Conservation (phyloP, 148 eudicot species). For the Spergularia marina region DNA sequence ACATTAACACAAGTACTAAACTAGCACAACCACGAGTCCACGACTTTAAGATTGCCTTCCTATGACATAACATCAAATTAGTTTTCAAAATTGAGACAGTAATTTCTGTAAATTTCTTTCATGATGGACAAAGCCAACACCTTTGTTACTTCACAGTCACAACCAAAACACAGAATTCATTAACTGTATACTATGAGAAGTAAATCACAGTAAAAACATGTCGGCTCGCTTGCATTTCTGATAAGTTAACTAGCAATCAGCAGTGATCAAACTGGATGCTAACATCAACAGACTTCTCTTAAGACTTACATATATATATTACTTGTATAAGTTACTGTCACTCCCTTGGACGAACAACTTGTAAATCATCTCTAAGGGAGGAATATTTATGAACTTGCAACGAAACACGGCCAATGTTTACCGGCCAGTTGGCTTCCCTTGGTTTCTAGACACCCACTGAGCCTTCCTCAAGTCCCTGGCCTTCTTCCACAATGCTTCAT, state of each 20-base stretch:
- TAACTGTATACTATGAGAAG: not conserved
- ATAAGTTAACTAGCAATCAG: not conserved
- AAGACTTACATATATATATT: not conserved
- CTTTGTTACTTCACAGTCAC: no score
- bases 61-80: no score
- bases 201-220: not conserved
- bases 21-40: no score
- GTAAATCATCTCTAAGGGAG: slow-evolving; percentile 42
- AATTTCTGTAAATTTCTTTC: no score
- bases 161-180: not conserved
- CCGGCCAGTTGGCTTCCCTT: slow-evolving; percentile 31
- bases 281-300: not conserved
- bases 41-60: no score
- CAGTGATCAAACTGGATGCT: not conserved
- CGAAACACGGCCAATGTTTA: not conserved
- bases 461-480: slow-evolving; percentile 48
- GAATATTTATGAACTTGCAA: not conserved
- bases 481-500: slow-evolving; percentile 59
- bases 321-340: not conserved
- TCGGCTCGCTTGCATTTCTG: not conserved
- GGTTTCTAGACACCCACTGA: slow-evolving; percentile 34
- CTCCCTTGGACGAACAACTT: slow-evolving; percentile 30
- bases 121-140: no score
- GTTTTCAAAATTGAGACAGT: no score
- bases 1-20: no score